Evolutionary conservation across 106 monocot species (phyloP), one percentile per base, ranked within the genome.

Genomic region (Allium cepa): DNA sequence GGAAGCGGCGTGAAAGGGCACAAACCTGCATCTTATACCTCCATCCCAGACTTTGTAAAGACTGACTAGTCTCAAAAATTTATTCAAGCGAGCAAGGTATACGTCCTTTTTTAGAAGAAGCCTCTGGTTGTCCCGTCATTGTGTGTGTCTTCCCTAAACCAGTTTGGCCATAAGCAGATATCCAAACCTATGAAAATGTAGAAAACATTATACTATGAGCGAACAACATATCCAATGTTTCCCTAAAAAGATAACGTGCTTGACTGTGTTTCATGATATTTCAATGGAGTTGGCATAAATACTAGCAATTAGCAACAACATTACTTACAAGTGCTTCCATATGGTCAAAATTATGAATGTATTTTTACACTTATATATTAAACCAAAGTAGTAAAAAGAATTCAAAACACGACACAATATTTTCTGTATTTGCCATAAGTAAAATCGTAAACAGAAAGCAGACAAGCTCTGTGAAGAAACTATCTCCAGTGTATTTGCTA

Each of bases 161-260:
- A 56, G 97, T 97, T 76, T 97, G 97, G 1, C 97, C 97, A 69
- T 97, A 97, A 8, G 97, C 97, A 89, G 92, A 97, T 70, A 97
- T 97, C 60, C 97, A 97, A 8, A 97, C 92, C 97, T 97, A 68
- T 8, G 50, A 56, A 8, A 46, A 46, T 5, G 5, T 36, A 3
- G 3, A 36, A 36, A 36, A 0, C 36, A 36, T 36, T 36, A 36
- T 5, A 36, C 36, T 36, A 3, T 36, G 36, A 4, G 36, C 36
- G 36, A 36, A 36, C 36, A 3, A 36, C 3, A 5, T 4, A 36
- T 36, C 36, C 36, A 36, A 36, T 36, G 36, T 36, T 36, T 36
- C 36, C 3, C 15, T 3, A 55, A 12, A 55, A 13, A 10, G 52
- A 55, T 8, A 15, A 55, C 0, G 11, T 55, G 53, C 15, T 55